Evolutionary conservation across 2,329 filamentous ascomycete species (phyloP), one percentile per base, ranked within the genome.

Genomic region (Nothophaeocryptopus gaeumannii): DNA sequence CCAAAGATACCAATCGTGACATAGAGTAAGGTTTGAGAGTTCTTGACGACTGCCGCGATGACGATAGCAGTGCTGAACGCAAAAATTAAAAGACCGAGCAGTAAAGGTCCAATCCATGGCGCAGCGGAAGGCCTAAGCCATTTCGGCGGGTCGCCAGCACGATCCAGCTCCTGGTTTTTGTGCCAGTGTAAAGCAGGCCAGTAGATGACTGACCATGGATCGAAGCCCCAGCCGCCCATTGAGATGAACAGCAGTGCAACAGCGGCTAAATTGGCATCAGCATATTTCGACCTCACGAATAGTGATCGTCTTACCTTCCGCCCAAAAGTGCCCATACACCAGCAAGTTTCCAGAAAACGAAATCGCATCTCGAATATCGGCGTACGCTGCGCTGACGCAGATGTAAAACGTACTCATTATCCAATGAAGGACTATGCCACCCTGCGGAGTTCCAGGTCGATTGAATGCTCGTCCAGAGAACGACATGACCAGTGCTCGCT

Each of bases 351-450:
- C 40, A 10, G 50, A 29, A 10, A 47, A 52, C 5, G 32, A 20
- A 15, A 52, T 52, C 2, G 45, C 50, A 11, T 45, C 39, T 9
- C 11, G 26, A 32, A 52, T 30, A 10, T 37, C 16, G 12, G 30
- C 30, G 40, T 43, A 52, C 2, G 39, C 35, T 10, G 50, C 44
- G 8, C 45, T 52, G 26, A 33, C 44, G 16, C 45, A 48, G 8
- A 52, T 48, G 16, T 40, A 48, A 13, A 53, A 20, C 12, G 46
- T 42, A 8, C 46, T 45, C n/a, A 45, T 39, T 7, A 39, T 39
- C 45, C 37, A 53, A 34, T 53, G 51, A 4, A 53, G 37, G 26
- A 53, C 42, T 29, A 50, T 48, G 2, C 51, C 51, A 12, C 51
- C 51, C 31, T 50, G 40, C 14, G 46, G 46, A 3, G 51, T 50